Evolutionary conservation across 352 stramenopile genomes (phyloP).

Genomic region (Pythium phragmiticola): DNA sequence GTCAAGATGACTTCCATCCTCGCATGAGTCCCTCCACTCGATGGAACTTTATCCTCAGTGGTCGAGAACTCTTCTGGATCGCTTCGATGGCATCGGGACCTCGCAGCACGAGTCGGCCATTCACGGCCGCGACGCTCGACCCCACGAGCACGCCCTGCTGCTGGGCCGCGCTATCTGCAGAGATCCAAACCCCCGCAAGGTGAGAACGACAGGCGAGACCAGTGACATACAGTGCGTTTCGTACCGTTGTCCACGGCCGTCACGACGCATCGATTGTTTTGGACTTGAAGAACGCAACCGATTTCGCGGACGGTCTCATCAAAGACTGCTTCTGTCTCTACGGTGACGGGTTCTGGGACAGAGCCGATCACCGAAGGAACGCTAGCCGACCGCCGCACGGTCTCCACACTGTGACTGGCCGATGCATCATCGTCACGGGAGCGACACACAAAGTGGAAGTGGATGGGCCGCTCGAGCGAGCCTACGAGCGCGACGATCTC

Average conservation of each 20-base stretch:
- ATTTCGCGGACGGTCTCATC: conserved; percentile 45
- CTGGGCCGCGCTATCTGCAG: conserved; percentile 45
- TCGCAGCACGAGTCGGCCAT: conserved; percentile 49
- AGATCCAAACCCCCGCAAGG: too few species aligned
- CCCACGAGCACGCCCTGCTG: conserved; percentile 63
- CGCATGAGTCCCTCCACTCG: conserved; percentile 80
- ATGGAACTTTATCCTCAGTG: conserved; percentile 65
- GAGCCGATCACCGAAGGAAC: conserved; percentile 40
- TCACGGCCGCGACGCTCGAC: conserved; percentile 63
- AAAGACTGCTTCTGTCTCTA: conserved; percentile 59
- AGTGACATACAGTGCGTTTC: not conserved
- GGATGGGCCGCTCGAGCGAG: conserved; percentile 45
- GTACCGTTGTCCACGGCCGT: conserved; percentile 49
- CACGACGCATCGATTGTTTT: conserved; percentile 60
- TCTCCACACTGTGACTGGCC: not conserved
- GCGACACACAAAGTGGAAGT: conserved; percentile 68
- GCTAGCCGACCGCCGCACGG: not conserved
- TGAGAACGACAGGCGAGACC: not conserved
- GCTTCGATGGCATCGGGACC: conserved; percentile 46
- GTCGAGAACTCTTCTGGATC: conserved; percentile 54
- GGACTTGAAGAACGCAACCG: conserved; percentile 52
- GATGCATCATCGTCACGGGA: not conserved
- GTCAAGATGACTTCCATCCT: conserved; percentile 40
- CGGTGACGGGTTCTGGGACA: conserved; percentile 54
- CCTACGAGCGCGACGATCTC: conserved; percentile 66